phyloP scores from a whole-genome alignment of 768 basidiomycete genomes.

The Hypholoma sublateritium region DNA sequence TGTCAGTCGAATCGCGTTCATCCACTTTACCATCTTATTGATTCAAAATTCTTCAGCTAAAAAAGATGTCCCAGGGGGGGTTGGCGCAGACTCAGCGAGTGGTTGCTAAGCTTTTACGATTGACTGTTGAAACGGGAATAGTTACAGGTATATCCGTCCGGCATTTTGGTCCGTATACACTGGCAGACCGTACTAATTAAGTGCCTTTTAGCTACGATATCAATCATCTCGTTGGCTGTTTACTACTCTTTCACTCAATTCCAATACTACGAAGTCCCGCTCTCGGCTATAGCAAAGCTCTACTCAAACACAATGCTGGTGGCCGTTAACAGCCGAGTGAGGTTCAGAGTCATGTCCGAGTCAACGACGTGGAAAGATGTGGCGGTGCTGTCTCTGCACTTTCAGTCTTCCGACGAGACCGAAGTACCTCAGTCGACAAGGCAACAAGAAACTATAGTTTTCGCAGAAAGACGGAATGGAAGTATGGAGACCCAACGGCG shows the following conservation, averaged over 20 bases:
- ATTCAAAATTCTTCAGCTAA: background rate
- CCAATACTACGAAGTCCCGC: background rate
- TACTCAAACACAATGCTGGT: constrained; percentile 13
- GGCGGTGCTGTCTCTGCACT: background rate
- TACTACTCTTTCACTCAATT: constrained; percentile 2
- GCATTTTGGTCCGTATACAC: too few species aligned
- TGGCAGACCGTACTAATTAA: too few species aligned
- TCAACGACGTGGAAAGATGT: constrained; percentile 1
- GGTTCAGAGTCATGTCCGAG: background rate
- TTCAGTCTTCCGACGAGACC: background rate
- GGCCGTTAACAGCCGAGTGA: constrained; percentile 9
- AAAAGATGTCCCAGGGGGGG: background rate
- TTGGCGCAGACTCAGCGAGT: background rate
- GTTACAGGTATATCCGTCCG: constrained; percentile 1
- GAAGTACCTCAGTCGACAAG: too few species aligned
- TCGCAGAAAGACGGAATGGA: too few species aligned
- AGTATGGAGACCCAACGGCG: too few species aligned
- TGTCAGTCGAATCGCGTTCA: background rate
- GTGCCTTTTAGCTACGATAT: background rate
- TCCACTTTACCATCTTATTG: background rate
- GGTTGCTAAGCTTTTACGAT: background rate
- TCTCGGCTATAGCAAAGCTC: constrained; percentile 2
- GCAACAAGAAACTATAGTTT: too few species aligned
- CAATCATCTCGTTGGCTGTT: background rate
- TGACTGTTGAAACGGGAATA: constrained; percentile 11